Conservation (phyloP, 192 early-diverging fungal species). For the Backusella luteola region DNA sequence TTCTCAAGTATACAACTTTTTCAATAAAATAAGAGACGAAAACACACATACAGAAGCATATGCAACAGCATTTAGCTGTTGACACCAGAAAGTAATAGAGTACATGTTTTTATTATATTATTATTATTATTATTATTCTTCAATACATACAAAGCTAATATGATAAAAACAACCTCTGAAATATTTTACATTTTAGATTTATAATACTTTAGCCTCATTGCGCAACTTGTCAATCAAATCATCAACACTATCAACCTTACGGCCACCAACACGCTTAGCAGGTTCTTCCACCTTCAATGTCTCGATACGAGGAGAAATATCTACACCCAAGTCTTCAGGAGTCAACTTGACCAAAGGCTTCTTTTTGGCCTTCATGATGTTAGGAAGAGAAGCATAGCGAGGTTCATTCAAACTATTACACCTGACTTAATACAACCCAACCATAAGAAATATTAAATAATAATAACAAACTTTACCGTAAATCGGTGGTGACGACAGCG, state of each 20-base stretch:
- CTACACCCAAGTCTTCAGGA: slow-evolving; percentile 81
- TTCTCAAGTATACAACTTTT: background rate
- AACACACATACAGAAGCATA: too few relatives aligned
- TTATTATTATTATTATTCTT: too few relatives aligned
- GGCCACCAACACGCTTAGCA: slow-evolving; percentile 88
- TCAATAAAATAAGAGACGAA: too few relatives aligned
- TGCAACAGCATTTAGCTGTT: too few relatives aligned
- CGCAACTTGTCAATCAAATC: slow-evolving; percentile 89
- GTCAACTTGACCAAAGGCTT: slow-evolving; percentile 85
- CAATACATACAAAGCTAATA: background rate
- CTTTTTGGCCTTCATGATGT: slow-evolving; percentile 99
- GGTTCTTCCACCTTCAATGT: slow-evolving; percentile 92
- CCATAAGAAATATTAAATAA: background rate
- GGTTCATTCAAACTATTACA: slow-evolving; percentile 82
- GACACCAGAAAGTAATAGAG: background rate
- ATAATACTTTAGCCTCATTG: slow-evolving; percentile 75
- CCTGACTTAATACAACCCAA: background rate
- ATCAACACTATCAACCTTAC: slow-evolving; percentile 92
- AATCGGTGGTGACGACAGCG: slow-evolving; percentile 93
- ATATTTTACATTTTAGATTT: slow-evolving; percentile 20
- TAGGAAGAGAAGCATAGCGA: slow-evolving; percentile 91
- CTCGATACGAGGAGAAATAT: slow-evolving; percentile 80
- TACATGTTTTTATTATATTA: background rate
- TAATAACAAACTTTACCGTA: slow-evolving; percentile 55
- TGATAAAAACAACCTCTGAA: background rate